phyloP scores from a whole-genome alignment of 2,329 filamentous ascomycete genomes.

The Fusarium incarnatum region DNA sequence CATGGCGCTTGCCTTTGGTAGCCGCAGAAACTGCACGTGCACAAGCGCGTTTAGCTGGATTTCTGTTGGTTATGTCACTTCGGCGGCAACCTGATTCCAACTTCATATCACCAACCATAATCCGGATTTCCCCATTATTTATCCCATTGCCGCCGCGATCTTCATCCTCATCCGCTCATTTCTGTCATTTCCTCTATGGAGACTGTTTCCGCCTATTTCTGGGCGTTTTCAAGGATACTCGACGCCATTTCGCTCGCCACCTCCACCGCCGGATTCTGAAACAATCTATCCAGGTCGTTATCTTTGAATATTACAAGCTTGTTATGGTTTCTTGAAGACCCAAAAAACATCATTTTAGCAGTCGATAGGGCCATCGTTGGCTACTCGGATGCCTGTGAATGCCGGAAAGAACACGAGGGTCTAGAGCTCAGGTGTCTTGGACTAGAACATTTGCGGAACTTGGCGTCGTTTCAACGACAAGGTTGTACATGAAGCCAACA shows the following conservation, averaged over 20 bases:
- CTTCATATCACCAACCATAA: slow-evolving; percentile 15
- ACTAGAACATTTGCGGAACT: background rate
- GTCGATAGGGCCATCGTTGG: too few relatives aligned
- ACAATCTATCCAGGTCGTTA: background rate
- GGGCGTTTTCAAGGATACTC: background rate
- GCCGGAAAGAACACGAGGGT: background rate
- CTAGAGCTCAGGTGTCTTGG: background rate
- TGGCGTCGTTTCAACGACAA: background rate
- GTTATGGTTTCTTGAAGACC: background rate
- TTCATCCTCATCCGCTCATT: background rate
- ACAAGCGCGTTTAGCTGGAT: slow-evolving; percentile 21
- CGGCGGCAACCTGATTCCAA: slow-evolving; percentile 15
- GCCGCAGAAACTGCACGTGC: slow-evolving; percentile 27
- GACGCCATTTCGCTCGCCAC: background rate
- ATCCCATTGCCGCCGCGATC: background rate
- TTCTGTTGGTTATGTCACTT: slow-evolving; percentile 14
- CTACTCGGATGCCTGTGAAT: background rate
- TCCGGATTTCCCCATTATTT: background rate
- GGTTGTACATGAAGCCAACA: background rate
- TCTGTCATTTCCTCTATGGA: background rate
- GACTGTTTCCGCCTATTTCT: background rate
- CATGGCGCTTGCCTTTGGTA: slow-evolving; percentile 32
- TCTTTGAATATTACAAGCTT: background rate
- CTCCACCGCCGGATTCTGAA: background rate
- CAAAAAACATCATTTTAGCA: background rate